A percentile compares a stretch with the other conserved stretches of the same genome.
Conservation (phyloP, 768 basidiomycete species). For the Suillus lakei region DNA sequence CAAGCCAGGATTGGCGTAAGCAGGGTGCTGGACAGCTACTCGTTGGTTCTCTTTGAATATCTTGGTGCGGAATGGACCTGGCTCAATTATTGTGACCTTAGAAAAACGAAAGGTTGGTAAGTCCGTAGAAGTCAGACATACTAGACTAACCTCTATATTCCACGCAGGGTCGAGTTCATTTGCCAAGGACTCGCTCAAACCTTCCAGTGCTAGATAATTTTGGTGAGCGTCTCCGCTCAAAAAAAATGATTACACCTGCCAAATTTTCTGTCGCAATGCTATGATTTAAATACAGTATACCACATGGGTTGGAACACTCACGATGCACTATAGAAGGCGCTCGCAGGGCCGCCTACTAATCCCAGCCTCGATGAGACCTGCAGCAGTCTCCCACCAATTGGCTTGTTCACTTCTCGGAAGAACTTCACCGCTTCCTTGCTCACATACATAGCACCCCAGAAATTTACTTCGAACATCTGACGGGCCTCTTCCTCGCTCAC, state of each 20-base stretch:
- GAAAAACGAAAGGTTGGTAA: background rate
- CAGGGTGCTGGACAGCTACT: constrained; percentile 5
- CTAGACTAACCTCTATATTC: constrained; percentile 44
- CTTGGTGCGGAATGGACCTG: constrained; percentile 17
- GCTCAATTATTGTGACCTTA: constrained; percentile 15
- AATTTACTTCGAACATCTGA: constrained; percentile 40
- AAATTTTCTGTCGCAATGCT: constrained; percentile 6
- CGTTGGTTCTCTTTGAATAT: constrained; percentile 11
- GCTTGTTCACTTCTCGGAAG: constrained; percentile 44
- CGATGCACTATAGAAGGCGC: constrained; percentile 33
- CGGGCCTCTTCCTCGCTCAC: constrained; percentile 35
- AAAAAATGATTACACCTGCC: background rate
- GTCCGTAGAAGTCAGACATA: background rate
- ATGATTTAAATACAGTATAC: background rate
- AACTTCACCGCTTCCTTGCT: constrained; percentile 33
- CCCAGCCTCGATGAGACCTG: constrained; percentile 43
- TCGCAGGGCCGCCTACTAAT: constrained; percentile 20
- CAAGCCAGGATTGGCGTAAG: constrained; percentile 10
- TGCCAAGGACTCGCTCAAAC: constrained; percentile 37
- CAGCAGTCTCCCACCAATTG: constrained; percentile 42
- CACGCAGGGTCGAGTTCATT: constrained; percentile 44
- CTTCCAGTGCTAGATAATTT: constrained; percentile 34
- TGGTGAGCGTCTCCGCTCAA: background rate
- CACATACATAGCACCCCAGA: constrained; percentile 40
- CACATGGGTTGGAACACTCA: constrained; percentile 14